Base-by-base conservation (phyloP, 148 eudicot species). In the Mesembryanthemum crystallinum region DNA sequence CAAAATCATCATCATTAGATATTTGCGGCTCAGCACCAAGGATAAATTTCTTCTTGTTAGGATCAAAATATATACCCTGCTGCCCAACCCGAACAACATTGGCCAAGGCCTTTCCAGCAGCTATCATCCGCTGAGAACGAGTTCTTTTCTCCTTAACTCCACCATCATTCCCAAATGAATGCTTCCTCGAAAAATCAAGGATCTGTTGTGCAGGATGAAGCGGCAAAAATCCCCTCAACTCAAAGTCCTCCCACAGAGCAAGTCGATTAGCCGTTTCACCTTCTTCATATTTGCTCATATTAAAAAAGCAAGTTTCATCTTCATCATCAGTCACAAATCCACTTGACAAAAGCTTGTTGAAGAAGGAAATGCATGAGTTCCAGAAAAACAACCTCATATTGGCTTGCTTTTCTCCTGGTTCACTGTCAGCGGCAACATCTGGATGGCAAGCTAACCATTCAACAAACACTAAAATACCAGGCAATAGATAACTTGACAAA, bases 361-460 rank as follows among this genome's bases (percentile, higher is more conserved):
- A 76, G 20, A 96, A 82, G 62, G 86, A 79, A 79, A 92, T 76
- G 65, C 87, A 92, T 20, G 84, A 72, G 4, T 85, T 84, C 99
- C 98, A 96, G 70, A 96, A 96, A 69, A 84, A 79, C 51, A 85
- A 79, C 79, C 98, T 91, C 66, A 87, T 89, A 49, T 57, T 77
- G 60, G 82, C 88, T 83, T 89, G 86, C 62, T 84, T 88, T 74
- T 92, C 99, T 69, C 89, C 92, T 24, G 76, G 69, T 76, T 92
- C 97, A 61, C 78, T 84, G 75, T 84, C 85, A 78, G 82, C 67
- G 15, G 88, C 92, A 72, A 88, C 74, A 83, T 91, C 94, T 75
- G 86, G 88, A 76, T 77, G 88, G 81, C 88, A 89, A 68, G 99
- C 99, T 75, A 96, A 81, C 99, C 99, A 96, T 77, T 96, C 99